A percentile compares a stretch with the other conserved stretches of the same genome.
phyloP scores from a whole-genome alignment of 202 grass and related monocot species.

The Musa balbisiana region DNA sequence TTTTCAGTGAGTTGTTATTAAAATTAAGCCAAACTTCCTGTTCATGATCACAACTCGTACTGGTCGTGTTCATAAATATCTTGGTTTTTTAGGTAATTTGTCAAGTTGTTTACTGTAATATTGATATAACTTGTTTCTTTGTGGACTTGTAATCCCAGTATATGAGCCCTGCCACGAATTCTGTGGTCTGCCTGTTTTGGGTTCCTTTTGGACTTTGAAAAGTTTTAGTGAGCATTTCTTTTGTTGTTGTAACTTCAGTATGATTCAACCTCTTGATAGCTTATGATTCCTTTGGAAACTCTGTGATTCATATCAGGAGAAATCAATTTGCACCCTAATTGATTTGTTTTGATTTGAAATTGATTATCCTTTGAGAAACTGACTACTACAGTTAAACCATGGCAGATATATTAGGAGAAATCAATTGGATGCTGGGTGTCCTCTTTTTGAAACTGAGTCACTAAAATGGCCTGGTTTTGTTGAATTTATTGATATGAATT shows the following conservation, averaged over 20 bases:
- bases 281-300: not conserved
- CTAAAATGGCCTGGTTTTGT: conserved; percentile 12
- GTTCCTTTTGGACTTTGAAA: too few species aligned
- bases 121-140: not conserved
- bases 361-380: not conserved
- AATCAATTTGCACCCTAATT: not conserved
- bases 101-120: not conserved
- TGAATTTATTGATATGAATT: conserved; percentile 6
- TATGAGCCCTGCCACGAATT: not conserved
- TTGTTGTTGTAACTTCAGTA: not conserved
- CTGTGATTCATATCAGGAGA: not conserved
- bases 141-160: not conserved
- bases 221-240: not conserved
- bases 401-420: not conserved
- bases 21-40: not conserved
- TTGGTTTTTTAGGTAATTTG: too few species aligned
- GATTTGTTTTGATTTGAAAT: not conserved
- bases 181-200: too few species aligned
- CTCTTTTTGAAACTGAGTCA: not conserved
- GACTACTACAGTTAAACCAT: not conserved
- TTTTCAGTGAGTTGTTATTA: too few species aligned
- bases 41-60: not conserved
- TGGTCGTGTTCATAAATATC: not conserved
- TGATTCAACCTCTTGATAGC: not conserved
- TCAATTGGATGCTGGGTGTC: not conserved